Conservation (phyloP, 23 red algal species). For the Chondrus crispus region DNA sequence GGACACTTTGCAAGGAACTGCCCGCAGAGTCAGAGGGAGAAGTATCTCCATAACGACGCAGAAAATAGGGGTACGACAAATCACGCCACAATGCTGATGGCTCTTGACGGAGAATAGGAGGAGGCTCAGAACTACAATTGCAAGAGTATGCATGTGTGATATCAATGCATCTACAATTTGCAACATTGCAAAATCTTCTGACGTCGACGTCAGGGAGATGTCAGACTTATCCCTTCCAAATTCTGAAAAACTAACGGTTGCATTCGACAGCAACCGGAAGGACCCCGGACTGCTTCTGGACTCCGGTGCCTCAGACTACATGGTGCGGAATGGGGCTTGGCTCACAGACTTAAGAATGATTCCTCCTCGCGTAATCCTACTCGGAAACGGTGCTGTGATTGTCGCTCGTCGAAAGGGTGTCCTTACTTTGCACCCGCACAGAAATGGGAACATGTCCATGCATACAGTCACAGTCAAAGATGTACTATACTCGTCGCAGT, state of each 20-base stretch:
- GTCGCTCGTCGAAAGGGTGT: background rate
- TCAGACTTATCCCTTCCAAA: background rate
- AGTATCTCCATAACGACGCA: background rate
- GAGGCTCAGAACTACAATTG: no score
- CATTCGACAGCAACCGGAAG: background rate
- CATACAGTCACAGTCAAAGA: background rate
- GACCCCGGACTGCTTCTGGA: background rate
- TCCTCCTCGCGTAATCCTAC: background rate
- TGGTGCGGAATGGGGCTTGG: background rate
- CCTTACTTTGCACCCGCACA: background rate
- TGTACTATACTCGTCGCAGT: background rate
- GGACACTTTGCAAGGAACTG: background rate
- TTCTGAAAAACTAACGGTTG: background rate
- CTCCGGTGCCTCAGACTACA: background rate
- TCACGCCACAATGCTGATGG: background rate
- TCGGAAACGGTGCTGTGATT: background rate
- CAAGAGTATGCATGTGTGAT: no score
- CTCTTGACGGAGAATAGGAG: background rate
- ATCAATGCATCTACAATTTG: no score
- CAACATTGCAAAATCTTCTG: background rate
- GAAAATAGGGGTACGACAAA: background rate
- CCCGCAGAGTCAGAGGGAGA: background rate
- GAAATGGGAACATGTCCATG: background rate
- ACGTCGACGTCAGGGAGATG: background rate
- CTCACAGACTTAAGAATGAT: background rate